Conservation (phyloP, 768 basidiomycete genomes). For the Rossbeevera mucosa region DNA sequence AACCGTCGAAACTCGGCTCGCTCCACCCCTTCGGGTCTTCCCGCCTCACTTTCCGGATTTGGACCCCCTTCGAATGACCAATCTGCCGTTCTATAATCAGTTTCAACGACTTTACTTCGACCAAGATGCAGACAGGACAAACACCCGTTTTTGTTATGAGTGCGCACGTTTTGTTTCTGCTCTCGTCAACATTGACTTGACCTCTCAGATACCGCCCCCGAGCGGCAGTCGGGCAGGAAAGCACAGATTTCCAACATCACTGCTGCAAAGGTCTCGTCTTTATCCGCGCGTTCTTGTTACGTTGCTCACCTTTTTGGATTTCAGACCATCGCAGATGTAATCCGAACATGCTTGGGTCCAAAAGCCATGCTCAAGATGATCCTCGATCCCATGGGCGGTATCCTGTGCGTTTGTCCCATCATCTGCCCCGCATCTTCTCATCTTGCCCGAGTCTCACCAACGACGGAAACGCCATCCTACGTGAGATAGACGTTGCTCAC, state of each 20-base stretch:
- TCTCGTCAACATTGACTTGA: not conserved
- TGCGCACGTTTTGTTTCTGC: not conserved
- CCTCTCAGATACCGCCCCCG: conserved; percentile 81
- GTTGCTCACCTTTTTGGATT: not conserved
- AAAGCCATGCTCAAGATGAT: conserved; percentile 99
- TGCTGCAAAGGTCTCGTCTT: conserved; percentile 75
- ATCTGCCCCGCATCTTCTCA: not conserved
- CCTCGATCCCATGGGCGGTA: conserved; percentile 98
- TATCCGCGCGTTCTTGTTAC: no score
- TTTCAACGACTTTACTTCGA: not conserved
- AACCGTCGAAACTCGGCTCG: no score
- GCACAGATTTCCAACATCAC: conserved; percentile 97
- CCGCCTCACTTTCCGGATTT: no score
- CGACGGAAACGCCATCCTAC: conserved; percentile 97
- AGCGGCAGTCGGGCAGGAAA: conserved; percentile 90
- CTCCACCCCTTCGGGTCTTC: no score
- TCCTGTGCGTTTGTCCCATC: conserved; percentile 56
- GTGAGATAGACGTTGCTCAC: conserved; percentile 98
- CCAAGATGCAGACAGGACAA: not conserved
- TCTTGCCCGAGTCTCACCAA: conserved; percentile 70
- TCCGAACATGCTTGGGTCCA: conserved; percentile 93
- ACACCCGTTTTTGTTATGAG: not conserved
- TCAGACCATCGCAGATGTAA: conserved; percentile 96
- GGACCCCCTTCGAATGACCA: no score
- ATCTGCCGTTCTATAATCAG: no score